Conservation (phyloP, 177 flowering plant genomes). For the Vitis hybrid region DNA sequence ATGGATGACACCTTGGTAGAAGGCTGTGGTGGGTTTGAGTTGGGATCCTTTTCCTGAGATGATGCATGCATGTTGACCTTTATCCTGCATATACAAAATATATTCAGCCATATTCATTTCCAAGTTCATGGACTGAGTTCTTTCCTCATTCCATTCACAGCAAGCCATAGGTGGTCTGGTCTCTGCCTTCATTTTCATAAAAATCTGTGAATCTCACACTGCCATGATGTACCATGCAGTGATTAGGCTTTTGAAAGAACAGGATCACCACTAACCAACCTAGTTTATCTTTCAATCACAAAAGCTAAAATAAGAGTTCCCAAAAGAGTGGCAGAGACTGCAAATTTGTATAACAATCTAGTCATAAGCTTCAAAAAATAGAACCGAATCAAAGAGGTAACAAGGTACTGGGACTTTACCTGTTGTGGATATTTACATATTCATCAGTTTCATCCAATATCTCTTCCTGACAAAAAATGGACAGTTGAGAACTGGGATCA, state of each 20-base stretch:
- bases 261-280: not conserved
- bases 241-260: not conserved
- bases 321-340: not conserved
- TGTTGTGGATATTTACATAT: conserved; percentile 89
- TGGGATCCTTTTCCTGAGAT: conserved; percentile 43
- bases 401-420: conserved; percentile 35
- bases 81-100: conserved; percentile 52
- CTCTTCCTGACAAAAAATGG: conserved; percentile 68
- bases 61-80: conserved; percentile 75
- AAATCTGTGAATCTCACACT: not conserved
- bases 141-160: not conserved
- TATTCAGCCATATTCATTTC: not conserved
- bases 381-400: not conserved
- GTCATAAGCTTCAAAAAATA: not conserved
- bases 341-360: not conserved
- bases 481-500: conserved; percentile 8
- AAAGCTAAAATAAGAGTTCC: not conserved
- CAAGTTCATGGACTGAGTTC: not conserved
- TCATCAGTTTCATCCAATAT: conserved; percentile 97
- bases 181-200: not conserved
- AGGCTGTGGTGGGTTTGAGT: conserved; percentile 18
- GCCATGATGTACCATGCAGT: not conserved
- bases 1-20: conserved; percentile 24
- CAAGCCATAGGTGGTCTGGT: not conserved
- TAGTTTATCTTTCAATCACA: not conserved